Conservation (phyloP, 257 asterid species). For the Solanum rostratum region DNA sequence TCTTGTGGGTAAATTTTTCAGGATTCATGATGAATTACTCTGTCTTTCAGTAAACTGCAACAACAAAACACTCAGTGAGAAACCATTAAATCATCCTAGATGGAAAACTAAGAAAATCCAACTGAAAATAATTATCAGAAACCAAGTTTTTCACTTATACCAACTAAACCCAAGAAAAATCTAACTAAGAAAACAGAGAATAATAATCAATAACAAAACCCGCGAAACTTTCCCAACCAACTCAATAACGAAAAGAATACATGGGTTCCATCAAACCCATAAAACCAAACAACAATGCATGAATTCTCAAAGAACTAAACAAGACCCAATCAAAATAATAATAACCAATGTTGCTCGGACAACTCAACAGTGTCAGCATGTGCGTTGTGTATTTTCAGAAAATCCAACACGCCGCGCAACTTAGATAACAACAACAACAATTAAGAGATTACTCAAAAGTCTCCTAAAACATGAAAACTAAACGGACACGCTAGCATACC, state of each 20-base stretch:
- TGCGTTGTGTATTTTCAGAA: too few species aligned
- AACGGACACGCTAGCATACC: background rate
- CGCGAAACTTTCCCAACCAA: background rate
- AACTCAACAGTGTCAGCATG: too few species aligned
- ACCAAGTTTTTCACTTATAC: background rate
- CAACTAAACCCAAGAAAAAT: background rate
- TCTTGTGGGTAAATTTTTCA: constrained; percentile 65
- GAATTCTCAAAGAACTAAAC: background rate
- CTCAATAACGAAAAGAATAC: background rate
- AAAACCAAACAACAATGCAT: background rate
- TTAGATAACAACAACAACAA: too few species aligned
- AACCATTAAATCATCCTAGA: background rate
- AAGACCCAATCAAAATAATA: background rate
- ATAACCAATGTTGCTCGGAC: too few species aligned
- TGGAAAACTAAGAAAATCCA: background rate
- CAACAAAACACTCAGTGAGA: background rate
- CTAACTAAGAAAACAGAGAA: background rate
- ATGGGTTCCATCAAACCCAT: background rate
- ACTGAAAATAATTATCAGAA: background rate
- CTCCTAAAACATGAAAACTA: background rate
- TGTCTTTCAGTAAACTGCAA: background rate
- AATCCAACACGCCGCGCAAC: too few species aligned
- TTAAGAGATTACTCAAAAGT: too few species aligned
- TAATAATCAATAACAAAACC: background rate
- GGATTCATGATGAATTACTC: constrained; percentile 41